Evolutionary conservation across 148 eudicot species (phyloP).

Genomic region (Vaccinium darrowii): DNA sequence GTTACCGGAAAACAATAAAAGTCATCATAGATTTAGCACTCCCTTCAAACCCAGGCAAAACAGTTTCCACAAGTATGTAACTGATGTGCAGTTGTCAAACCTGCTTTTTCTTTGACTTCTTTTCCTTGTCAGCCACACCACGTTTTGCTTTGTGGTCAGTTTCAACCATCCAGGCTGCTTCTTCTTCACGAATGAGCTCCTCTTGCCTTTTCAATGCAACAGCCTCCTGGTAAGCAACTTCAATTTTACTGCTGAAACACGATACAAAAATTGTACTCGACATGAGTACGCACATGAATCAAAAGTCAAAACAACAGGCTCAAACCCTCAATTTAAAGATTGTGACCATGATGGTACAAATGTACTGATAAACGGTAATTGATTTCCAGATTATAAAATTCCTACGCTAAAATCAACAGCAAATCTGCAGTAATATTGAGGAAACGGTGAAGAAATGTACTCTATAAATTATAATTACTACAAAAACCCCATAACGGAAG

Average conservation of each 20-base stretch:
- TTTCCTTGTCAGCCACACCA: slow-evolving; percentile 68
- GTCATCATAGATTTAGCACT: neutral
- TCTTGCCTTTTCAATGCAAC: slow-evolving; percentile 97
- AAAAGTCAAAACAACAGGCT: neutral
- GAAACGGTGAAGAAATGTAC: neutral
- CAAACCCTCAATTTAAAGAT: neutral
- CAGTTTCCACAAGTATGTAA: neutral
- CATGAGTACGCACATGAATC: neutral
- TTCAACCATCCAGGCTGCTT: slow-evolving; percentile 84
- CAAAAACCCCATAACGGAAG: neutral
- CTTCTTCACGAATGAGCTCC: slow-evolving; percentile 98
- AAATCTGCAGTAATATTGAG: neutral
- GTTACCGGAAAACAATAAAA: neutral
- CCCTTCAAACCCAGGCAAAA: neutral
- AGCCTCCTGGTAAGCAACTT: slow-evolving; percentile 94
- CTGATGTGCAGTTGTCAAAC: slow-evolving; percentile 33
- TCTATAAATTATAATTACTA: neutral
- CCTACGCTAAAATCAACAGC: too few relatives aligned
- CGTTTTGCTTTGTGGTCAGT: slow-evolving; percentile 87
- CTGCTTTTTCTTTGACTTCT: slow-evolving; percentile 93
- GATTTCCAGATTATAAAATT: neutral
- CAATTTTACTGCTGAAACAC: slow-evolving; percentile 75
- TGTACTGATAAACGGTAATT: neutral
- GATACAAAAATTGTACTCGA: neutral
- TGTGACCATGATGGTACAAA: neutral